A percentile compares a stretch with the other conserved stretches of the same genome.
Evolutionary conservation across 2,329 filamentous ascomycete species (phyloP).

Genomic region (Ceratocystis variospora): DNA sequence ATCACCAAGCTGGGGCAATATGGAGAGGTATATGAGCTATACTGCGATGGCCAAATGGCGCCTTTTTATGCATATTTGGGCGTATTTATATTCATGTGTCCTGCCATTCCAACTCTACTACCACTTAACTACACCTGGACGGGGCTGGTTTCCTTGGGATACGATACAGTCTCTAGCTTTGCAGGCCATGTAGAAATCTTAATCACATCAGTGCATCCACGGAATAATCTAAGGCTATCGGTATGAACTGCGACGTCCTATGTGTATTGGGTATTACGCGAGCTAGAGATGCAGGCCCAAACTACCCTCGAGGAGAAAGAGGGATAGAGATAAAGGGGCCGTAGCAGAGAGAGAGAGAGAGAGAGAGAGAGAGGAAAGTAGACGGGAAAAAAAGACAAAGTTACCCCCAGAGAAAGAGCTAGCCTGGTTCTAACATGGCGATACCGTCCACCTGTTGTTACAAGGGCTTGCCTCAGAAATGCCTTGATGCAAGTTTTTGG

Average conservation of each 20-base stretch:
- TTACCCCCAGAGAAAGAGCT: neutral
- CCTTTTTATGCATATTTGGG: neutral
- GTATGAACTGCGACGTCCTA: neutral
- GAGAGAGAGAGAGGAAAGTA: neutral
- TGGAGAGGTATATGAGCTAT: conserved; percentile 31
- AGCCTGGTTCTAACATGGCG: neutral
- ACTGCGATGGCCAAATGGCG: neutral
- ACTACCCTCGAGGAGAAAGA: neutral
- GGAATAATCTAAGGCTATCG: neutral
- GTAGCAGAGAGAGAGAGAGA: neutral
- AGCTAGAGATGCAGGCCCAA: neutral
- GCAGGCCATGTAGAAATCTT: too few species aligned
- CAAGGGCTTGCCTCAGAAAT: neutral
- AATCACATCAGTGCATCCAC: neutral
- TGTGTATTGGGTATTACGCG: neutral
- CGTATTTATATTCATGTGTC: neutral
- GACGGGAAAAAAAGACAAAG: neutral
- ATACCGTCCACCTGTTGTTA: neutral
- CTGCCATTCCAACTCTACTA: too few species aligned
- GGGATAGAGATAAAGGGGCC: neutral
- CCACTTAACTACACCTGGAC: too few species aligned
- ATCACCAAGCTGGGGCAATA: conserved; percentile 32
- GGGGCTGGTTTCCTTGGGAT: too few species aligned
- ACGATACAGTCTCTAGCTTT: too few species aligned
- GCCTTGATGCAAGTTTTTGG: neutral